Base-by-base conservation (phyloP, 2,329 filamentous ascomycete species). In the Arthroderma sp. region DNA sequence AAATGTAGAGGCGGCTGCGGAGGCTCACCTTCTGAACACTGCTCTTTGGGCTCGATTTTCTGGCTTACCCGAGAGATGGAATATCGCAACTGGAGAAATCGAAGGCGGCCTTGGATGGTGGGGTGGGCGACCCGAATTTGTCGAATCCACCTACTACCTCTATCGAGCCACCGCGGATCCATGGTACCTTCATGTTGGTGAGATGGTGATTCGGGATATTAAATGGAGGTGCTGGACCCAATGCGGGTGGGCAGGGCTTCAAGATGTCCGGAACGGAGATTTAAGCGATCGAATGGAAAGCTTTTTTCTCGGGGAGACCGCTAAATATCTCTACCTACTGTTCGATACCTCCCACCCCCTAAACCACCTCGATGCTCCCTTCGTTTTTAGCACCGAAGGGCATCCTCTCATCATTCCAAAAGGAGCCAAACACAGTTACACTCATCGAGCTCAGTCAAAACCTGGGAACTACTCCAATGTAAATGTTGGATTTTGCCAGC, bases 271-370 rank as follows among this genome's bases (percentile, higher is more conserved):
- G 31, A 85, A 77, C 4, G 89, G 89, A 3, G 86, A 95, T 64
- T 78, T 86, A 63, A 85, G 78, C 54, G 88, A 98, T 60, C 82
- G 91, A 31, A 96, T 96, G 91, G 91, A 98, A 65, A 96, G 89
- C 60, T 98, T 96, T 71, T 96, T 96, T 58, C 73, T 98, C 1
- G 89, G 91, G 9, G 91, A 98, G 65, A 98, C 91, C 1, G 82
- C 86, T 38, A 95, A 96, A 64, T 98, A 98, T 62, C 71, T 98
- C 50, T 96, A 93, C 61, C 69, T 98, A 44, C 75, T 96, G 2
- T 96, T 93, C 61, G 85, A 94, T 52, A 74, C 80, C 4, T 74
- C 80, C 9, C 91, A 96, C 64, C 86, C 88, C 0, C 68, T 98
- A 36, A 96, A 96, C 63, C 80, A 78, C 15, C 68, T 93, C 34